phyloP scores from a whole-genome alignment of 306 rosid genomes.

The Dalbergia cochinchinensis region DNA sequence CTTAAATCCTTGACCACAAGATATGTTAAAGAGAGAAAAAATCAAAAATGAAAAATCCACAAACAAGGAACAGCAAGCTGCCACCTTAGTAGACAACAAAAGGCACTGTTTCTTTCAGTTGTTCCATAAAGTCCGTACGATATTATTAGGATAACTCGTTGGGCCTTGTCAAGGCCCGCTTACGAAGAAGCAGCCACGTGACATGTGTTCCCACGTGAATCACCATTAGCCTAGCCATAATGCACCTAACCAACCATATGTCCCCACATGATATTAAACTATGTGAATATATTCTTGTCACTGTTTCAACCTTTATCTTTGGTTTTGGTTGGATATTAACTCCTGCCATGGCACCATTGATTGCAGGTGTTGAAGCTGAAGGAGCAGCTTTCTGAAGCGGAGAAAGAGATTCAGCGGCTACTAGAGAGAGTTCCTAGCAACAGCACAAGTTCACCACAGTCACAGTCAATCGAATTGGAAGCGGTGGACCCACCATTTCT shows the following conservation, averaged over 20 bases:
- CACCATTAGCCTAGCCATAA: not conserved
- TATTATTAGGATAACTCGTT: constrained; percentile 44
- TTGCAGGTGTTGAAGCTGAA: constrained; percentile 70
- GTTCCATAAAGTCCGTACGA: constrained; percentile 55
- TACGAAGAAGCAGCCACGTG: constrained; percentile 43
- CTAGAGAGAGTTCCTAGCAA: constrained; percentile 58
- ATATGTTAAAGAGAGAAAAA: not conserved
- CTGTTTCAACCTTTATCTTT: not conserved
- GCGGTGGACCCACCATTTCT: constrained; percentile 60
- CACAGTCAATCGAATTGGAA: constrained; percentile 66
- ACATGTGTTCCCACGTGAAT: constrained; percentile 50
- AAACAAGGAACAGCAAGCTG: constrained; percentile 47
- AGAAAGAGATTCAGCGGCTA: constrained; percentile 67
- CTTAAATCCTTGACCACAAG: constrained; percentile 43
- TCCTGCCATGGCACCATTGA: not conserved
- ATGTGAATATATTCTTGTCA: not conserved
- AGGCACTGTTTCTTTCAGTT: constrained; percentile 40
- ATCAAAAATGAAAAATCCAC: not conserved
- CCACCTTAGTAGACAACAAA: constrained; percentile 68
- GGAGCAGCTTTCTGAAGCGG: constrained; percentile 65
- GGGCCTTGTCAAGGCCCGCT: constrained; percentile 60
- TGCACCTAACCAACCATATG: not conserved
- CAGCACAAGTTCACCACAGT: constrained; percentile 58
- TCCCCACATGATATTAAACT: not conserved
- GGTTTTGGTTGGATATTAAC: constrained; percentile 8